Evolutionary conservation across 2,329 filamentous ascomycete species (phyloP), one percentile per base, ranked within the genome.

Genomic region (Alternaria brassicicola): DNA sequence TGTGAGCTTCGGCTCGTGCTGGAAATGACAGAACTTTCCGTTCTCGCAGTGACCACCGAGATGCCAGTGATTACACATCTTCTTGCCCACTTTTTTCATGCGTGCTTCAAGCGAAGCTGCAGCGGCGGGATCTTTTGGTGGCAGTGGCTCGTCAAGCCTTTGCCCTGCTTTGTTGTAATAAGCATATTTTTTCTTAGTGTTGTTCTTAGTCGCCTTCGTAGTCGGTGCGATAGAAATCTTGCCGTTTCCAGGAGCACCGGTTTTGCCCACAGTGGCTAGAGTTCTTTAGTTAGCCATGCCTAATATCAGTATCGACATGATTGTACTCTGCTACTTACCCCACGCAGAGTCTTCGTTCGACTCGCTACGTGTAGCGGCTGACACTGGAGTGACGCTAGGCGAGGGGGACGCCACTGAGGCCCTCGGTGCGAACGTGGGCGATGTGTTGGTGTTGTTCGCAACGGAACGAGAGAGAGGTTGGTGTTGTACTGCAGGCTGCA

Each of bases 191-290:
- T 71, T 74, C 55, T 70, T 70, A 23, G 57, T n/a, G 36, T 65
- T 67, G 50, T 56, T 53, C 47, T 65, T 66, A 23, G 64, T 65
- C 52, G 46, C 43, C 28, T 41, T 35, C 26, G 56, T 53, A 23
- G 21, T 60, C 8, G 69, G 60, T 4, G 76, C 76, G 43, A 82
- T 79, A 30, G 75, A 76, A 57, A 80, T 77, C 36, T 49, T 78
- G 51, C 78, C 78, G 6, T 64, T 66, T 12, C 59, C 35, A n/a
- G 57, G 52, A 23, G 59, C 55, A 12, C 60, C 70, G 13, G 54
- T 64, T 54, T 81, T 81, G 43, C 79, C 79, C 13, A 82, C 73
- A n/a, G 72, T 74, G 75, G 80, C 79, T 80, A 17, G 2, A 13
- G 25, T 77, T 8, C 67, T 66, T n/a, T 60, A 25, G 12, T 68